Base-by-base conservation (phyloP, 192 early-diverging fungal genomes). In the Entomortierella parvispora region DNA sequence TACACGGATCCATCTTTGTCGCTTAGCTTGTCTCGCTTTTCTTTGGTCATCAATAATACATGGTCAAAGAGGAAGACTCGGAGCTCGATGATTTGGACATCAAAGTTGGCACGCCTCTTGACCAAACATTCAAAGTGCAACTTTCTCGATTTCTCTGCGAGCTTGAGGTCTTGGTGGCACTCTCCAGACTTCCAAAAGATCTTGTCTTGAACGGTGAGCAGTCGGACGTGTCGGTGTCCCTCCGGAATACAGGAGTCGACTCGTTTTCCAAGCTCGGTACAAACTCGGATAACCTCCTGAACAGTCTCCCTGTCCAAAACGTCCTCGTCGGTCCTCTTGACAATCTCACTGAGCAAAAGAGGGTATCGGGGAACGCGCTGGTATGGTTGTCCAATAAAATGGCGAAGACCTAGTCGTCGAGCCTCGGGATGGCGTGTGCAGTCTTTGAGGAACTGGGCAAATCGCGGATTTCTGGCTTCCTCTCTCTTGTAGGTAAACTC, bases 11-110 rank as follows among this genome's bases (percentile, higher is more conserved):
- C 48, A 88, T 84, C 37, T 34, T 58, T 71, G 31, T 88, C 89
- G 6, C 83, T 81, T 40, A 83, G 69, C 59, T 83, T 80, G 43
- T 87, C 83, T 11, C 77, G 80, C 68, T 91, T 94, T 57, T 82
- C 79, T 55, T 90, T 93, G 58, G 90, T 88, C 80, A 94, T 88
- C 28, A 95, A 76, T n/a, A 95, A 61, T 65, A 87, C 86, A 69
- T 98, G 92, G 74, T 99, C 97, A 34, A 99, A 90, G 49, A 99
- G 69, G 63, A 93, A 92, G n/a, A 97, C 83, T 55, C 86, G 83
- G 29, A 97, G 69, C n/a, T 92, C 91, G 17, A 89, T 79, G 32
- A 88, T 88, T 55, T 90, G 89, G 2, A 78, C 70, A 42, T 68
- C 77, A 51, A 81, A 71, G 50, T 84, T 82, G 4, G 74, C 51